Percentiles rank a stretch among this genome's conserved stretches.
phyloP scores from a whole-genome alignment of 2,329 filamentous ascomycete genomes.

The Cladophialophora chaetospira region DNA sequence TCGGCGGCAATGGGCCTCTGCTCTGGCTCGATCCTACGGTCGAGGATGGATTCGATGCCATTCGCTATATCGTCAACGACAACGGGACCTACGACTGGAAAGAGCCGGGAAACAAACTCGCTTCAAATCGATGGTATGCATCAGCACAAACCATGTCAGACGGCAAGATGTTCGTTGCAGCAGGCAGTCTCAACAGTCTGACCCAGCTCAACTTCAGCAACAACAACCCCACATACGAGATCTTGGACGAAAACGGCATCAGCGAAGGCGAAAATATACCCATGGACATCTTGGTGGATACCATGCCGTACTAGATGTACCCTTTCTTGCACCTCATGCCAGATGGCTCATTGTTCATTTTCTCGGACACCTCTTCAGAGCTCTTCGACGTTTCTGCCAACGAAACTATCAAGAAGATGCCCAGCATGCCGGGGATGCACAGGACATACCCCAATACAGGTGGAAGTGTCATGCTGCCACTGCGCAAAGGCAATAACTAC shows the following conservation, averaged over 20 bases:
- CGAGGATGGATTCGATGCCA: conserved; percentile 59
- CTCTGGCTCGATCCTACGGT: conserved; percentile 60
- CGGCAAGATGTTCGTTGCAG: conserved; percentile 60
- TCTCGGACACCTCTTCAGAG: conserved; percentile 58
- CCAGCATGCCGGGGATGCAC: conserved; percentile 58
- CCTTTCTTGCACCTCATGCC: conserved; percentile 62
- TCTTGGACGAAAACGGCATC: conserved; percentile 54
- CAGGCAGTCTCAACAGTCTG: conserved; percentile 61
- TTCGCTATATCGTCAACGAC: conserved; percentile 57
- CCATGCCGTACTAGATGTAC: conserved; percentile 67
- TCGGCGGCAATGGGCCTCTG: conserved; percentile 62
- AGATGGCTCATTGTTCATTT: conserved; percentile 60
- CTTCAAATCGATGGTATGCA: conserved; percentile 62
- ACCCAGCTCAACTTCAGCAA: conserved; percentile 57
- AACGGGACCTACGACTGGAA: conserved; percentile 52
- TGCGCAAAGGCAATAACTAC: conserved; percentile 56
- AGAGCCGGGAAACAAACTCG: conserved; percentile 59
- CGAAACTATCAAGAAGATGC: conserved; percentile 49
- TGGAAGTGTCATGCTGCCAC: conserved; percentile 58
- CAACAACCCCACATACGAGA: conserved; percentile 66
- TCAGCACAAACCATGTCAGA: conserved; percentile 62
- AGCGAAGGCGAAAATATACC: conserved; percentile 51
- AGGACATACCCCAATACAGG: conserved; percentile 64
- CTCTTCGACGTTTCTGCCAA: conserved; percentile 55
- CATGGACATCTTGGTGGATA: conserved; percentile 58